Conservation (phyloP, 1,139 yeast species). For the Meyerozyma athensensis region DNA sequence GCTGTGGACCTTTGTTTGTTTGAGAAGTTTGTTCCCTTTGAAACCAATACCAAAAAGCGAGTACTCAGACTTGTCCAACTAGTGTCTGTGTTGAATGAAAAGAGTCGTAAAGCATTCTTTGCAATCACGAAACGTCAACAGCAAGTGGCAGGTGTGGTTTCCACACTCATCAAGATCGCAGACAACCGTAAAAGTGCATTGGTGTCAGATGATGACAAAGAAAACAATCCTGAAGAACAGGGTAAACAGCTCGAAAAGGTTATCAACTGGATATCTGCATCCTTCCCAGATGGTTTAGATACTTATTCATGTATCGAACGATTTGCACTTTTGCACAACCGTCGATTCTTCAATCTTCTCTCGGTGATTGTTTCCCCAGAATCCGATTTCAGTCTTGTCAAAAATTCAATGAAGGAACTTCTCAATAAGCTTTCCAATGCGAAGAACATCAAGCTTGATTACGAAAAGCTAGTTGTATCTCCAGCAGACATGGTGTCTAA, state of each 20-base stretch:
- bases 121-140: constrained; percentile 70
- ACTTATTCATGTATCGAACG: constrained; percentile 46
- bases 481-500: constrained; percentile 47
- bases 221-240: constrained; percentile 20
- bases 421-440: constrained; percentile 49
- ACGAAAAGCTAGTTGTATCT: constrained; percentile 34
- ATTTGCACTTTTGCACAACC: constrained; percentile 50
- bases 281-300: constrained; percentile 51
- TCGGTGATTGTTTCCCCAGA: constrained; percentile 51
- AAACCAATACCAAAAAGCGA: constrained; percentile 40
- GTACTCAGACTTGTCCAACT: constrained; percentile 51
- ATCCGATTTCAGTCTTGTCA: constrained; percentile 56
- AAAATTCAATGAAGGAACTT: constrained; percentile 59
- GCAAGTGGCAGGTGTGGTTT: constrained; percentile 45
- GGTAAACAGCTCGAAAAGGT: constrained; percentile 46
- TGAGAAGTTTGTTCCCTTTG: constrained; percentile 57
- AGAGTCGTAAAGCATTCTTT: constrained; percentile 58
- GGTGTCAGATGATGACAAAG: constrained; percentile 19
- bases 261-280: constrained; percentile 58
- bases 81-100: constrained; percentile 46
- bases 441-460: constrained; percentile 40
- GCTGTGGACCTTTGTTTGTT: constrained; percentile 59
- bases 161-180: constrained; percentile 30
- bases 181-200: constrained; percentile 26
- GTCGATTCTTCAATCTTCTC: constrained; percentile 53